Evolutionary conservation across 2,329 filamentous ascomycete genomes (phyloP), one percentile per base, ranked within the genome.

Genomic region (Paramyrothecium roridum): DNA sequence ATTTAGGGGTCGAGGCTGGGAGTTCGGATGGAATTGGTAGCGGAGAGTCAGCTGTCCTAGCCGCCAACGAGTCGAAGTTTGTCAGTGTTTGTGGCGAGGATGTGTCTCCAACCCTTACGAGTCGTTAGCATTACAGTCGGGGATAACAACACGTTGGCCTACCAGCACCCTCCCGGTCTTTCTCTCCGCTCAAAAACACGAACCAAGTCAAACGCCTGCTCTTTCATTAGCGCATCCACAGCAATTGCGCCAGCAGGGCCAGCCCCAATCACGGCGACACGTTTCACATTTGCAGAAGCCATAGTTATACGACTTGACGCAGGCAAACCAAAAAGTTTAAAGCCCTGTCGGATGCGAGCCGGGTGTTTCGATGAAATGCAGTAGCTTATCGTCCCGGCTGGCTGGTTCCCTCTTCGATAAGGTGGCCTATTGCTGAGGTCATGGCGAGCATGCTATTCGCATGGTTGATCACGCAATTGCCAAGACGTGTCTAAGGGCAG

Each of bases 151-250:
- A 30, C 3, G 2, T 4, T n/a, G 22, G 10, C 76, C 66, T 66
- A 86, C 85, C 84, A 88, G 54, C 81, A 85, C 19, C 85, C 85
- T 52, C 84, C 85, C 1, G 82, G 73, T 16, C 74, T 76, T 57
- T 84, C 81, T 52, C 83, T 77, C 26, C 84, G 73, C 64, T 88
- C 85, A 63, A 87, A 88, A 0, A 87, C 82, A 7, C 81, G 76
- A 54, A 87, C 82, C 2, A 73, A 67, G 56, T 86, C 80, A 61
- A 87, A 87, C 1, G 71, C 64, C 57, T 82, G 74, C 64, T 88
- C 85, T 63, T 83, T 76, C 23, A 76, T 77, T 30, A 87, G 67
- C 4, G 84, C 83, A 71, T 87, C 83, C 3, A 85, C 78, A 0
- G 83, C 70, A 54, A 86, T 86, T 13, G 81, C 80, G 3, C 84